Evolutionary conservation across 1,284 basidiomycete genomes (phyloP), one percentile per base, ranked within the genome.

Genomic region (Pascua sp.): DNA sequence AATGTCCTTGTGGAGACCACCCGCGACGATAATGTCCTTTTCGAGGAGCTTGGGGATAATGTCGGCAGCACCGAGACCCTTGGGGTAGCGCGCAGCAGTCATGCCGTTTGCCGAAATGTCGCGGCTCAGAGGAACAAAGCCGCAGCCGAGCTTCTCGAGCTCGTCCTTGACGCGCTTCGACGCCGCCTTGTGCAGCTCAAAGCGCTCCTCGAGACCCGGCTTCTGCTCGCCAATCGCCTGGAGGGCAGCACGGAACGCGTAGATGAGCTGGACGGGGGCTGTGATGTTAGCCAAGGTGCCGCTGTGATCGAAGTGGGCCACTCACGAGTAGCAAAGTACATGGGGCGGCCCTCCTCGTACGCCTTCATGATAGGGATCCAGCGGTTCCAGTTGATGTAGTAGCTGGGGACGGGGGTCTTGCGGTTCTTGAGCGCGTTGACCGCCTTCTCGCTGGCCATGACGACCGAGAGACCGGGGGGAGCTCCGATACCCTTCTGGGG

Each of bases 401-500:
- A 98, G 10, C 86, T 84, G 42, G 84, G 81, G 13, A 88, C 81
- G 2, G 88, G 88, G 1, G 85, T 80, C 65, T 84, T 84, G 54
- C 94, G 85, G 39, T 74, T 78, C 70, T 91, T 83, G 55, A 86
- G 86, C 8, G 85, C 84, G 83, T 85, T 81, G 64, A 98, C 80
- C 5, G 96, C 94, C 62, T 84, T 84, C 68, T 86, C 82, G 71
- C 89, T 90, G 4, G 88, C 91, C 47, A 90, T 82, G 56, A 95
- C 79, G 63, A 98, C 85, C 70, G 89, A 90, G 40, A 98, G 81
- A 54, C 95, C 95, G 15, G 95, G 94, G n/a, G 96, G 96, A 9
- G 87, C 86, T 44, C 94, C 90, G 36, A 98, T 84, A 49, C 96
- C 95, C 78, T 98, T 98, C 77, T 98, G 95, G 57, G 88, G 90